phyloP scores from a whole-genome alignment of 139 green algal species.

The Nannochloris sp. region DNA sequence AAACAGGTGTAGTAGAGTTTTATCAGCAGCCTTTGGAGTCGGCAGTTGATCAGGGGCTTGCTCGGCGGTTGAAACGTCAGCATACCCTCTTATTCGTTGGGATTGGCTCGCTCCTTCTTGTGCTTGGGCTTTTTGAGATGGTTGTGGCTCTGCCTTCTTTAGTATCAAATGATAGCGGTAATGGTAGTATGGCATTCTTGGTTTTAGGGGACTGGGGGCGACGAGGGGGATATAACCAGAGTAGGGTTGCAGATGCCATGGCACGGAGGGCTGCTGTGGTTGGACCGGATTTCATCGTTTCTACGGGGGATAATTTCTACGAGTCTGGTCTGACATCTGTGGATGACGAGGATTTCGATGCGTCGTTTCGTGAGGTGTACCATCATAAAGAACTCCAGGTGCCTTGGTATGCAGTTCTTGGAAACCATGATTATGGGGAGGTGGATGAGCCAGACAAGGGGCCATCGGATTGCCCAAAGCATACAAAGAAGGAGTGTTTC shows the following conservation, averaged over 20 bases:
- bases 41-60: no score
- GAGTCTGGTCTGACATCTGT: conserved; percentile 1
- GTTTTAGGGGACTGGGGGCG: conserved; percentile 20
- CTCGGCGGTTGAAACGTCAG: no score
- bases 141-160: neutral
- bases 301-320: conserved; percentile 16
- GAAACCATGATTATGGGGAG: conserved; percentile 58
- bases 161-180: neutral
- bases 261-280: conserved; percentile 8
- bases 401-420: conserved; percentile 56
- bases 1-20: no score
- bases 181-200: neutral
- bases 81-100: conserved; percentile 3
- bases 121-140: conserved; percentile 1
- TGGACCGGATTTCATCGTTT: conserved; percentile 11
- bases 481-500: conserved; percentile 1
- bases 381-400: conserved; percentile 16
- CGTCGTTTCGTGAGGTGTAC: conserved; percentile 4
- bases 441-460: neutral
- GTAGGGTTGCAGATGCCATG: conserved; percentile 14
- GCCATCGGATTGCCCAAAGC: conserved; percentile 15
- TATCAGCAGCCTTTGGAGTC: no score
- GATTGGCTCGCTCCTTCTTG: neutral
- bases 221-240: conserved; percentile 17
- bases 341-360: conserved; percentile 8